phyloP scores from a whole-genome alignment of 495 filamentous ascomycete genomes.

The Penicillium robsamsonii region DNA sequence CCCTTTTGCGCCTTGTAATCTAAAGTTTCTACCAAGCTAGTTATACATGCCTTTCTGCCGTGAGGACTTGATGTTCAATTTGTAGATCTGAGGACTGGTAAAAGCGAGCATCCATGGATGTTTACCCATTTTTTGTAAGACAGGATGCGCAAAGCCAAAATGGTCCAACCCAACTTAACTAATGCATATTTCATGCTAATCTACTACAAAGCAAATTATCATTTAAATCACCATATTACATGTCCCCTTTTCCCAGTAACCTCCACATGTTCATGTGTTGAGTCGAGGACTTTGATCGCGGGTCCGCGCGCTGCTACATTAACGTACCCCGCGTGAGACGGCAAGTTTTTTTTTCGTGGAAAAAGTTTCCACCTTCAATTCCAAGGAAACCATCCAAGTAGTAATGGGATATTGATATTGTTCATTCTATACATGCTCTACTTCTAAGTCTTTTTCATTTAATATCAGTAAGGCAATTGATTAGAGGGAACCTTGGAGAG shows the following conservation, averaged over 20 bases:
- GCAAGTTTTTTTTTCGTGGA: not conserved
- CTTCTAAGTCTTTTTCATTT: not conserved
- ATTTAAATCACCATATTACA: not conserved
- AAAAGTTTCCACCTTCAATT: not conserved
- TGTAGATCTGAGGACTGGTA: not conserved
- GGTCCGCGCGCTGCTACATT: not conserved
- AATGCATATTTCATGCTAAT: not conserved
- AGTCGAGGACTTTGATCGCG: not conserved
- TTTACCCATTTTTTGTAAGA: no score
- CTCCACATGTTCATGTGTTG: not conserved
- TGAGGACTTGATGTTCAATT: conserved; percentile 7
- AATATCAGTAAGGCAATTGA: not conserved
- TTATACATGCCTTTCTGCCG: conserved; percentile 18
- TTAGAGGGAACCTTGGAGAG: not conserved
- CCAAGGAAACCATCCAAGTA: not conserved
- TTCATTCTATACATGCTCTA: not conserved
- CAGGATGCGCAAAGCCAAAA: not conserved
- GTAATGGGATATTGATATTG: not conserved
- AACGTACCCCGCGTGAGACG: conserved; percentile 2
- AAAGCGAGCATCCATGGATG: not conserved
- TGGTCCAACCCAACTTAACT: not conserved
- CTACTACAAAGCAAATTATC: not conserved
- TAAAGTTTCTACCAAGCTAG: conserved; percentile 30
- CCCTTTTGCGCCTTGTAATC: conserved; percentile 26
- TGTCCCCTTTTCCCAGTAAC: not conserved